Evolutionary conservation across 345 rosid genomes (phyloP), one percentile per base, ranked within the genome.

Genomic region (Lepidium sativum): DNA sequence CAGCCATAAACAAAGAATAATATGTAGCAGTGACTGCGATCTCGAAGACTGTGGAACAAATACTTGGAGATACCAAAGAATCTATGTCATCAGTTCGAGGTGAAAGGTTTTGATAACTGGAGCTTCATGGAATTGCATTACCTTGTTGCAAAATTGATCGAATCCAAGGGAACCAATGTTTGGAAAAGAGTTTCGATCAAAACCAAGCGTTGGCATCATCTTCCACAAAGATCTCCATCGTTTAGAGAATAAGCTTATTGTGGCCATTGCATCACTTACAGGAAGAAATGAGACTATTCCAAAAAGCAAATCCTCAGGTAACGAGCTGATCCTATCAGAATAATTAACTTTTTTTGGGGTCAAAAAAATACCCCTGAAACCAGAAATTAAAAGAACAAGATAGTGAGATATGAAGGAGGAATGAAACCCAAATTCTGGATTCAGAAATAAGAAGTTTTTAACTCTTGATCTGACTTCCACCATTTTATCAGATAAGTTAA

Each of bases 151-250:
- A 43, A 41, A 32, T 1, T 17, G 2, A 3, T 13, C 32, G 31
- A 65, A 40, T 29, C 20, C 10, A 49, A 14, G 34, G 15, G 57
- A 35, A 53, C 21, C 51, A 39, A 39, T 35, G 45, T 12, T 4
- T 8, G 0, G 25, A 40, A 18, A 40, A 40, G 6, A 20, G 1
- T 8, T 13, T 53, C 18, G 32, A 3, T 39, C 25, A 14, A 40
- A 42, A 17, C 11, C 25, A 65, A 54, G 51, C 13, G 14, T 53
- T 13, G 52, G 12, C 61, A 65, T 32, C 61, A 27, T 50, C 49
- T 63, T 63, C 59, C 68, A 63, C 12, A 65, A 2, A 65, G 17
- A 17, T 4, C 31, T 65, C 60, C 60, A 65, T 40, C 69, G 50
- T 6, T 43, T 66, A 6, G 71, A 67, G 6, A 67, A 18, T 10